A percentile compares a stretch with the other conserved stretches of the same genome.
Conservation (phyloP, 768 basidiomycete genomes). For the Sutorius australiensis region DNA sequence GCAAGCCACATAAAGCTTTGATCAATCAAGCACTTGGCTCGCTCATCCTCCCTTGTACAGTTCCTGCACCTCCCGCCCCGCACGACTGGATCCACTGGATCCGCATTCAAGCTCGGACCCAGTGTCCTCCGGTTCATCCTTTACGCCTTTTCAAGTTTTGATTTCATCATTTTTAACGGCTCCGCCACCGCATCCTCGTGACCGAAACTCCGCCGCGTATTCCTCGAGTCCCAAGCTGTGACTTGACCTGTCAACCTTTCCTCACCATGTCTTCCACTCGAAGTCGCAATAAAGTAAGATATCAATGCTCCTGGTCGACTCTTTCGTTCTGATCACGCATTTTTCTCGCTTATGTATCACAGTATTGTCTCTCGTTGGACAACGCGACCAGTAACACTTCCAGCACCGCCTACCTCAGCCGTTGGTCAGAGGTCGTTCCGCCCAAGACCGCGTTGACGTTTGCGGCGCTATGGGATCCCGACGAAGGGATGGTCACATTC, state of each 20-base stretch:
- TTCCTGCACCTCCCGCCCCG: conserved; percentile 13
- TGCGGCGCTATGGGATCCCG: conserved; percentile 57
- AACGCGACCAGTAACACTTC: conserved; percentile 6
- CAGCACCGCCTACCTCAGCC: conserved; percentile 20
- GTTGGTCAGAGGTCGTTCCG: conserved; percentile 58
- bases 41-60: conserved; percentile 4
- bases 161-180: neutral
- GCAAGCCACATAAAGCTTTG: conserved; percentile 23
- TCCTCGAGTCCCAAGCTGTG: neutral
- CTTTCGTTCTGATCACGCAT: neutral
- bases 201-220: neutral
- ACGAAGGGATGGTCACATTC: conserved; percentile 55
- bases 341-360: neutral
- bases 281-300: conserved; percentile 24
- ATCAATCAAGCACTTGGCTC: neutral
- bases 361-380: conserved; percentile 28
- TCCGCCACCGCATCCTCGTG: neutral
- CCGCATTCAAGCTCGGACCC: conserved; percentile 1
- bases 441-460: conserved; percentile 56
- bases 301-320: neutral
- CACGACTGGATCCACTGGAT: conserved; percentile 23
- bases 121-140: neutral
- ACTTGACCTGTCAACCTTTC: neutral
- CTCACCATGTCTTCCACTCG: conserved; percentile 14
- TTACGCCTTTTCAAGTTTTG: neutral